These are phyloP conservation scores for Fusarium heterosporum DNA, from an alignment of 2,329 filamentous ascomycete genomes.

Conservation along the genomic window DNA sequence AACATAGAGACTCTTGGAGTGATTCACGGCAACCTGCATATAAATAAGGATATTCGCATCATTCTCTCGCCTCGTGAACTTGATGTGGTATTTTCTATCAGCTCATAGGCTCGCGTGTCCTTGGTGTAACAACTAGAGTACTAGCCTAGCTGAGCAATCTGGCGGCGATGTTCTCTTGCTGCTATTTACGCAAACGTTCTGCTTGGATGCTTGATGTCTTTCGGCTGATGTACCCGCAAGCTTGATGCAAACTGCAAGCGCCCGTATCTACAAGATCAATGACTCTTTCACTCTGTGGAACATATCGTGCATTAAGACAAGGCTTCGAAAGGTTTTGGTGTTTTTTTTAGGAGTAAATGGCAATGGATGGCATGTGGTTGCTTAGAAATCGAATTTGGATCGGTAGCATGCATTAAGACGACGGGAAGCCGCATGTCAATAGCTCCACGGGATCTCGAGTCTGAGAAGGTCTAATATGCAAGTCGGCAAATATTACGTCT, in stretches of 20 bases:
- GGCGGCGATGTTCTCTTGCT: background rate
- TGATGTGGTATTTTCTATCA: background rate
- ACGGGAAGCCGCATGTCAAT: constrained; percentile 13
- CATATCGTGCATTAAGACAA: background rate
- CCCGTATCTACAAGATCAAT: constrained; percentile 20
- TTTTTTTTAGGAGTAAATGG: background rate
- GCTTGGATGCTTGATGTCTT: background rate
- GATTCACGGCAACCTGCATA: constrained; percentile 1
- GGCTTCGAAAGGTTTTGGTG: too few species aligned
- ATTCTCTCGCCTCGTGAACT: constrained; percentile 21
- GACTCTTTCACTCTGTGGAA: constrained; percentile 8
- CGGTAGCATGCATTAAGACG: background rate
- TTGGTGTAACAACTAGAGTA: constrained; percentile 2
- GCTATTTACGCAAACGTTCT: background rate
- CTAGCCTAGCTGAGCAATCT: constrained; percentile 8
- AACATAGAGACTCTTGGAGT: background rate
- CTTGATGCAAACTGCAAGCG: constrained; percentile 12
- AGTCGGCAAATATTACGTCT: background rate
- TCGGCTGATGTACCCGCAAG: background rate
- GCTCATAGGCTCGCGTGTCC: background rate
- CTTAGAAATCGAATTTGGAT: background rate
- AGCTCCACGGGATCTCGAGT: constrained; percentile 1
- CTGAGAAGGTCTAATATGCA: background rate
- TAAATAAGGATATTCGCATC: constrained; percentile 6
- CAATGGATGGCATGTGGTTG: background rate